Conservation (phyloP, 2,329 filamentous ascomycete genomes). For the Colletotrichum shisoi region DNA sequence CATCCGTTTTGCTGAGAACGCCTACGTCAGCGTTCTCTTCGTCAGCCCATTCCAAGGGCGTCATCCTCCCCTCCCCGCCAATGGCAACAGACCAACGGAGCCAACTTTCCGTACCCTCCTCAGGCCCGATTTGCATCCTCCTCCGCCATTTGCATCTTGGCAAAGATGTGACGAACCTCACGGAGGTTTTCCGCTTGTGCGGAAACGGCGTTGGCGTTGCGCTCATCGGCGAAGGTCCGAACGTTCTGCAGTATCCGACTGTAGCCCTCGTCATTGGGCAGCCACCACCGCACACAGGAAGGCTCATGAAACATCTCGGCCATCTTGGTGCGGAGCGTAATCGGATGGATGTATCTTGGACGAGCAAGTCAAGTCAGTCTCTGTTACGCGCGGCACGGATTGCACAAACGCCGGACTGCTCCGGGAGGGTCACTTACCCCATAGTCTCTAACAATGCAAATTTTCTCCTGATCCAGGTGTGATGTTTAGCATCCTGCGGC, state of each 20-base stretch:
- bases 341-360: slow-evolving; percentile 81
- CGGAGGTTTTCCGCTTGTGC: slow-evolving; percentile 71
- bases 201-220: slow-evolving; percentile 68
- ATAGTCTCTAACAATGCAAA: slow-evolving; percentile 79
- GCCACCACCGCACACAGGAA: slow-evolving; percentile 84
- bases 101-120: neutral
- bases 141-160: slow-evolving; percentile 57
- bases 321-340: slow-evolving; percentile 76
- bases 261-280: slow-evolving; percentile 81
- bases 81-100: neutral
- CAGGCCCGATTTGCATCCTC: slow-evolving; percentile 2
- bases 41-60: neutral
- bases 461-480: slow-evolving; percentile 80
- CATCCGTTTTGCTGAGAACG: neutral
- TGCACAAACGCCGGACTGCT: slow-evolving; percentile 22
- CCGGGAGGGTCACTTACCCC: slow-evolving; percentile 68
- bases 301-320: slow-evolving; percentile 76
- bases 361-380: slow-evolving; percentile 9
- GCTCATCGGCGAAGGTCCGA: slow-evolving; percentile 81
- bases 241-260: slow-evolving; percentile 77
- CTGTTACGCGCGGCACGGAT: neutral
- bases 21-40: neutral
- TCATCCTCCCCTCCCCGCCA: neutral
- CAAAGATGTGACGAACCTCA: slow-evolving; percentile 78
- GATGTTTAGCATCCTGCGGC: slow-evolving; percentile 75